Percentiles rank a stretch among this genome's conserved stretches.
These are phyloP conservation scores for Astrothelium subdiscretum DNA, from an alignment of 495 filamentous ascomycete genomes.

Conservation along the genomic window DNA sequence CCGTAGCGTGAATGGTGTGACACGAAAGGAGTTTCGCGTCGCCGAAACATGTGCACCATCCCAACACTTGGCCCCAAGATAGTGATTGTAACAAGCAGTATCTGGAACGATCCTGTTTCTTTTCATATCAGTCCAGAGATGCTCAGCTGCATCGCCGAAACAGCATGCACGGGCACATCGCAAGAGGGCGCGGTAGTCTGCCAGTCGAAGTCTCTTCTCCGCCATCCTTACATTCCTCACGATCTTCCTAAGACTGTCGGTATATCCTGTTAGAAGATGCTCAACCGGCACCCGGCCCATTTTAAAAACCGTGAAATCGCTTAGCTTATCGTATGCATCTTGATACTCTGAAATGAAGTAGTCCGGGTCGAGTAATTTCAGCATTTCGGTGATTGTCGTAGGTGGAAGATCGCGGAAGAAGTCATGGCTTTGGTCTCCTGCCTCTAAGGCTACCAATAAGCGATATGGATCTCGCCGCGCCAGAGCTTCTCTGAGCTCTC, in stretches of 20 bases:
- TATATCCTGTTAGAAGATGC: conserved; percentile 31
- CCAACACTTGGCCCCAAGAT: conserved; percentile 33
- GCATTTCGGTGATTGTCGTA: conserved; percentile 36
- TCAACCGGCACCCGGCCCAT: conserved; percentile 20
- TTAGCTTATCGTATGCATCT: conserved; percentile 20
- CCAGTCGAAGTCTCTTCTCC: conserved; percentile 26
- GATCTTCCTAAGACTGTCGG: conserved; percentile 29
- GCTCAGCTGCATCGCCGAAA: conserved; percentile 33
- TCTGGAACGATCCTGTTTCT: conserved; percentile 32
- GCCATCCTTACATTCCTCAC: conserved; percentile 24
- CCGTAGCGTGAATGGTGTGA: conserved; percentile 26
- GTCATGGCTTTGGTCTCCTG: conserved; percentile 9
- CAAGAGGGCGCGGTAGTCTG: conserved; percentile 47
- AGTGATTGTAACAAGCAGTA: conserved; percentile 46
- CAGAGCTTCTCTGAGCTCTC: conserved; percentile 5
- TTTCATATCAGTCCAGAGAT: conserved; percentile 42
- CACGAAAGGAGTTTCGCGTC: conserved; percentile 30
- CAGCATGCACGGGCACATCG: conserved; percentile 41
- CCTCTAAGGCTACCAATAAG: conserved; percentile 12
- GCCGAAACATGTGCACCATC: conserved; percentile 21
- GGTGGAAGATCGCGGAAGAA: conserved; percentile 21
- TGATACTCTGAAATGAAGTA: conserved; percentile 20
- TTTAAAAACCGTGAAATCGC: conserved; percentile 3
- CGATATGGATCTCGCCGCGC: conserved; percentile 7
- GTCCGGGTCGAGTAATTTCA: conserved; percentile 36